Percentiles rank a stretch among this genome's conserved stretches.
These are phyloP conservation scores for Yueomyces sp. DNA, from an alignment of 1,139 yeast species.

Conservation along the genomic window DNA sequence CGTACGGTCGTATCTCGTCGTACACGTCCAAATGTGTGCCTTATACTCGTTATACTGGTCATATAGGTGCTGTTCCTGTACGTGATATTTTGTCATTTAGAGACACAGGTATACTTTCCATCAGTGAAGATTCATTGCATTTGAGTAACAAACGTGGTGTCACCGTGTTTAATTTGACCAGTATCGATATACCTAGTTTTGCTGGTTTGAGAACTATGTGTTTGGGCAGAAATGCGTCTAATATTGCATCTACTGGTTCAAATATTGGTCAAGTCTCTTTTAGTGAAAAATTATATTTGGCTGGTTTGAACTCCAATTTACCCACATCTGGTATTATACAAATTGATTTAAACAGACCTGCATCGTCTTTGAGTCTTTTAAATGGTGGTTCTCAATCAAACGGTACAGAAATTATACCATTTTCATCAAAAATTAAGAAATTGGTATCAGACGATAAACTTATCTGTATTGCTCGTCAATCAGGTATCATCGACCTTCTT, in stretches of 20 bases:
- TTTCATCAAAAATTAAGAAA: conserved; percentile 29
- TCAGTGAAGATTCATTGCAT: conserved; percentile 40
- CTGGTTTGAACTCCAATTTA: conserved; percentile 30
- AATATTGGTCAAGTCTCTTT: conserved; percentile 11
- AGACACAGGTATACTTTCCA: conserved; percentile 43
- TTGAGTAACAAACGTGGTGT: conserved; percentile 50
- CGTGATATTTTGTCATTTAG: conserved; percentile 40
- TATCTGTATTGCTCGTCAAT: conserved; percentile 51
- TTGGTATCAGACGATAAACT: conserved; percentile 32
- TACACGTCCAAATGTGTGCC: conserved; percentile 25
- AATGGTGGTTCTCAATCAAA: neutral
- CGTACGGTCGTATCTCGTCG: conserved; percentile 35
- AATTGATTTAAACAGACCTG: conserved; percentile 43
- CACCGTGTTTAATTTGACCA: conserved; percentile 28
- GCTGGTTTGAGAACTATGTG: conserved; percentile 28
- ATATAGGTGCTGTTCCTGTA: conserved; percentile 30
- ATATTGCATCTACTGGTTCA: too few species aligned
- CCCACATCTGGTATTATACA: conserved; percentile 32
- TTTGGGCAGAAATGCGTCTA: conserved; percentile 5
- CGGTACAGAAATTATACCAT: conserved; percentile 19
- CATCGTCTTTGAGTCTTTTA: neutral
- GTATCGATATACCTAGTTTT: conserved; percentile 25
- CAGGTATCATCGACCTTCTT: conserved; percentile 66
- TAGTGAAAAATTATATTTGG: conserved; percentile 29
- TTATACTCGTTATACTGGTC: conserved; percentile 41